These are phyloP conservation scores for Chenopodium berlandieri DNA, from an alignment of 148 eudicot genomes.

Conservation along the genomic window DNA sequence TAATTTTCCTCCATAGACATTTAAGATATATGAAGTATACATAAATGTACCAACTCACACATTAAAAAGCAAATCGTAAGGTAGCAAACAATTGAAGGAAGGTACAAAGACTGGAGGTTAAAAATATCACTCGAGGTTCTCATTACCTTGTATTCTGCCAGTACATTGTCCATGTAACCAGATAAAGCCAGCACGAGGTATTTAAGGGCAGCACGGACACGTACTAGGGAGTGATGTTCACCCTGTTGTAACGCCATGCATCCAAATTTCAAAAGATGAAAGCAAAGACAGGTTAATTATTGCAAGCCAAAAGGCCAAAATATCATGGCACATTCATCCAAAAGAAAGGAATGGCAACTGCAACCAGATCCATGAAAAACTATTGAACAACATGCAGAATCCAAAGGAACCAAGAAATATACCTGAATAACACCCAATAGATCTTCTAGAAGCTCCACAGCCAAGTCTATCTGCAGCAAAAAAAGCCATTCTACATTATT, in stretches of 20 bases:
- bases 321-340: neutral
- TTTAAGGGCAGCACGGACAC: conserved; percentile 77
- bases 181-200: conserved; percentile 66
- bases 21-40: neutral
- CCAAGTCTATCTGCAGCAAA: conserved; percentile 62
- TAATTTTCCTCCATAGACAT: neutral
- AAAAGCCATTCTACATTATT: neutral
- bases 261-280: conserved; percentile 15
- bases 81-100: neutral
- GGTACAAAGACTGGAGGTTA: neutral
- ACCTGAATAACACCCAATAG: conserved; percentile 84
- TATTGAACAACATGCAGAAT: neutral
- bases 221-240: conserved; percentile 40
- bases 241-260: conserved; percentile 39
- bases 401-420: neutral
- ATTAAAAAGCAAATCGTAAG: neutral
- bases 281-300: conserved; percentile 6
- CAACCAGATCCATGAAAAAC: neutral
- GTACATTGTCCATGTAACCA: conserved; percentile 72
- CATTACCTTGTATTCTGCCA: conserved; percentile 69
- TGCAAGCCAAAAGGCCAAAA: neutral
- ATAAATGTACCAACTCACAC: neutral
- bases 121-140: neutral
- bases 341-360: conserved; percentile 6
- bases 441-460: conserved; percentile 80